Base-by-base conservation (phyloP, 2,329 filamentous ascomycete genomes). In the Ophiosphaerella korrae region DNA sequence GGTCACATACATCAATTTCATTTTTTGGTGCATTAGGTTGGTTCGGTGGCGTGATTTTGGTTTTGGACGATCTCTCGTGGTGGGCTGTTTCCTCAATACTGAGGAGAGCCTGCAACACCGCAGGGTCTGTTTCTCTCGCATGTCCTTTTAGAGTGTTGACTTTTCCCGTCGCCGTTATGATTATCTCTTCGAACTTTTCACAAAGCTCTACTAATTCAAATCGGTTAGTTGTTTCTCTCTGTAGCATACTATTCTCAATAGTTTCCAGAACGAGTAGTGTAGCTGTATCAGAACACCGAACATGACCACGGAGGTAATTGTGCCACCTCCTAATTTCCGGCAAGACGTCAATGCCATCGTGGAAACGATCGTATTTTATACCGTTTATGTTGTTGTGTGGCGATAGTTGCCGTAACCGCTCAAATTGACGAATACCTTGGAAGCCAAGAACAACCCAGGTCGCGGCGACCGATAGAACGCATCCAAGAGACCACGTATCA, bases 401-500 rank as follows among this genome's bases (percentile, higher is more conserved):
- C 1, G 47, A 31, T 2, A 48, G 26, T 7, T 31, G 29, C 23
- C 59, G 40, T 1, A 71, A 7, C 2, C 56, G 38, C 1, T 58
- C 40, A 36, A 63, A 74, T 38, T 66, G 52, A 1, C 42, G 50
- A 3, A 75, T 53, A 3, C 74, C 74, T 42, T 68, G 33, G n/a
- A 48, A 52, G 0, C 74, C 75, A 1, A 75, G 47, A 0, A 73
- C 65, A 6, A 73, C 58, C 64, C 73, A 77, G 0, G 74, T 75
- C 1, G 74, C 75, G 4, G 71, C 68, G 1, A 73, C 55, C 0
- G 75, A 77, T 18, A 77, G 54, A 1, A 77, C 72, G 36, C 75
- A 77, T 0, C 62, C 62, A 23, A 61, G 52, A 1, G 75, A 77
- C 76, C 76, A 78, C 0, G 66, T 70, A 39, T 78, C 76, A 7